These are phyloP conservation scores for Aristolochia fimbriata DNA, from an alignment of 164 flowering plant species.

Conservation along the genomic window DNA sequence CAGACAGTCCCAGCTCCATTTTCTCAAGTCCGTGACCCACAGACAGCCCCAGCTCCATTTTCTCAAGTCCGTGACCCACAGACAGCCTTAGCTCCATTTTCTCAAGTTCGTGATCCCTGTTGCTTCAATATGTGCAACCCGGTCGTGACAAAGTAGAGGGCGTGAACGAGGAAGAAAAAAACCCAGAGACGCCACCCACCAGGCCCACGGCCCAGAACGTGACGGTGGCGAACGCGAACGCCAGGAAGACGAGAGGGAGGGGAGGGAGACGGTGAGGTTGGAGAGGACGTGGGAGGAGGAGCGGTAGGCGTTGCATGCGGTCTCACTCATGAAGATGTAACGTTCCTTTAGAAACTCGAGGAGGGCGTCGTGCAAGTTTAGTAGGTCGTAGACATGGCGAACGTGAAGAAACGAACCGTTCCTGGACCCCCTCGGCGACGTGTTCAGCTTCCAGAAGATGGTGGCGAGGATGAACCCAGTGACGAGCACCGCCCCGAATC, in stretches of 20 bases:
- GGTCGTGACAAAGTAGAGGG: constrained; percentile 40
- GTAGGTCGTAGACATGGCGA: constrained; percentile 95
- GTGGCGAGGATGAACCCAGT: constrained; percentile 87
- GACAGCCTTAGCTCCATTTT: constrained; percentile 75
- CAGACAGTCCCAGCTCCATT: too few relatives aligned
- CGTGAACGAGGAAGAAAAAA: constrained; percentile 53
- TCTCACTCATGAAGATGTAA: constrained; percentile 91
- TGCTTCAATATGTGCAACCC: constrained; percentile 45
- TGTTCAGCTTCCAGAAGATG: constrained; percentile 67
- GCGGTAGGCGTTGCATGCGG: constrained; percentile 90
- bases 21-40: too few relatives aligned
- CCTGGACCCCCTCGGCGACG: constrained; percentile 84
- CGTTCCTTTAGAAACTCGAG: constrained; percentile 87
- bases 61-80: constrained; percentile 44
- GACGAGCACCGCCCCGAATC: constrained; percentile 61
- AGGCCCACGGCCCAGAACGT: constrained; percentile 81
- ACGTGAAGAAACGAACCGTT: constrained; percentile 88
- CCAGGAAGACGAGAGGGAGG: constrained; percentile 52
- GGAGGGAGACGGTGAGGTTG: constrained; percentile 52
- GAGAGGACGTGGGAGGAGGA: constrained; percentile 80
- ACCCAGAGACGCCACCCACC: constrained; percentile 60
- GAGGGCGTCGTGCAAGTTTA: constrained; percentile 87
- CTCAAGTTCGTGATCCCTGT: constrained; percentile 55
- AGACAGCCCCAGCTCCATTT: too few relatives aligned
- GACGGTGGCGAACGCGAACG: constrained; percentile 49